Evolutionary conservation across 495 filamentous ascomycete genomes (phyloP).

Genomic region (Tuber microsphaerosporum): DNA sequence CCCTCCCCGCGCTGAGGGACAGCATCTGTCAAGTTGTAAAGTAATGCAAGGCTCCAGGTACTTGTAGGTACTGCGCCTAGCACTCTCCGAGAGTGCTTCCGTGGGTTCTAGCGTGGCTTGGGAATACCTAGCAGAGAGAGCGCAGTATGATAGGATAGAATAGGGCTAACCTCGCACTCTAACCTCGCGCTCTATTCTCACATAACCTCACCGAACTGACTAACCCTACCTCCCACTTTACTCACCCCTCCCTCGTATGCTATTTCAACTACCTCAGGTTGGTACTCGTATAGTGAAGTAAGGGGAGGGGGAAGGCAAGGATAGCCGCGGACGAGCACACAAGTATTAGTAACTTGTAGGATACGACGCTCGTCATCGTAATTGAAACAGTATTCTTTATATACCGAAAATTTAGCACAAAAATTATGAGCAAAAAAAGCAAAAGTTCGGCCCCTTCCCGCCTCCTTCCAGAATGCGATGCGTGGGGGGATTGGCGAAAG

Average conservation of each 20-base stretch:
- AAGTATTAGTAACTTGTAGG: not conserved
- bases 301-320: not conserved
- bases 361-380: not conserved
- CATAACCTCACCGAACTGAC: not conserved
- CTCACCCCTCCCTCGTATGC: not conserved
- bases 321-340: not conserved
- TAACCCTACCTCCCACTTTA: not conserved
- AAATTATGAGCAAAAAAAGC: not conserved
- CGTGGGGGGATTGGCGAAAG: not conserved
- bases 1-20: not conserved
- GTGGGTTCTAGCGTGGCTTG: not conserved
- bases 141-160: not conserved
- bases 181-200: not conserved
- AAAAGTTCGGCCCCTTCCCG: not conserved
- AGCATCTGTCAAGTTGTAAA: not conserved
- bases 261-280: not conserved
- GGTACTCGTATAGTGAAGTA: not conserved
- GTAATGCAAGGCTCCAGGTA: not conserved
- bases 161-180: not conserved
- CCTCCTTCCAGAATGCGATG: constrained; percentile 3
- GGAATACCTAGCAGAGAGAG: not conserved
- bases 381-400: not conserved
- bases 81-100: not conserved
- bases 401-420: not conserved
- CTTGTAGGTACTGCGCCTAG: not conserved